Base-by-base conservation (phyloP, 164 flowering plant genomes). In the Aristolochia contorta region DNA sequence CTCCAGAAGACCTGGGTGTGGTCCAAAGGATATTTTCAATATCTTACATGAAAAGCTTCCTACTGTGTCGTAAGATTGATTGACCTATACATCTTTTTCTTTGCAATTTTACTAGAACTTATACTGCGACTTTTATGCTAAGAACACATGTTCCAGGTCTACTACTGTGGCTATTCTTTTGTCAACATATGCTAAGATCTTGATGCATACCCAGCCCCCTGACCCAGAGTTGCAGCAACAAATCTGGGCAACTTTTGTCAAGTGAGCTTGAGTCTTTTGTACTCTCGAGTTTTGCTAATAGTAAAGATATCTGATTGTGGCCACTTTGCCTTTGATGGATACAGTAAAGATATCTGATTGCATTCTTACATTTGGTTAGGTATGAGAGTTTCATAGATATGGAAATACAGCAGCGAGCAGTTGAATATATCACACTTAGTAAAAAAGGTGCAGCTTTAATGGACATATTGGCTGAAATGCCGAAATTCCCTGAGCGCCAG, bases 401-500 rank as follows among this genome's bases (percentile, higher is more conserved):
- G 48, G 99, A 94, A 72, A 87, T 94, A 79, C 99, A 94, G 66
- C 99, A 94, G 66, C 75, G 99, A 63, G 99, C 99, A 63, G 86
- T 82, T 69, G 99, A 94, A 67, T 94, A 94, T 71, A 70, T 82
- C 75, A 80, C 84, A 52, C 73, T 94, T 72, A 87, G 97, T 72
- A 74, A 68, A 73, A 94, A 86, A 77, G 99, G 99, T 73, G 87
- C 82, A 59, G 89, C 86, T 66, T 70, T 89, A 50, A 72, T 77
- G 79, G 99, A 91, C 74, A 82, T 94, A 68, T 73, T 94, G 72
- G 95, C 99, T 65, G 99, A 91, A 79, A 94, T 91, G 97, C 99
- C 99, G 18, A 94, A 94, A 75, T 94, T 94, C 70, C 97, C 99
- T 62, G 97, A 91, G 77, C 85, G 99, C 24, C 86, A 91, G 91